Base-by-base conservation (phyloP, 345 rosid genomes). In the Eutrema heterophyllum region DNA sequence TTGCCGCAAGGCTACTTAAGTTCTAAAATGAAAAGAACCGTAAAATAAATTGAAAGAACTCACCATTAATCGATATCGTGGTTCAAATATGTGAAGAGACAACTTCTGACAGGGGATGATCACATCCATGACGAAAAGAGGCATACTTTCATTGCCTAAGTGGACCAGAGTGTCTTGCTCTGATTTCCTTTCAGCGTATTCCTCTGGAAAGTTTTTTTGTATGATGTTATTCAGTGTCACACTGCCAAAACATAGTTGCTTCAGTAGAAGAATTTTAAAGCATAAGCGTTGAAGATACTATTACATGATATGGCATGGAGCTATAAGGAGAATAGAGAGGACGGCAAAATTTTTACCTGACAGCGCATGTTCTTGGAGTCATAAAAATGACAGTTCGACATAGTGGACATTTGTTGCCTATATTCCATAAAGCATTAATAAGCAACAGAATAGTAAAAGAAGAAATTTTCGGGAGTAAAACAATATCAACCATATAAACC, bases 401-500 rank as follows among this genome's bases (percentile, higher is more conserved):
- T 78, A 95, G 72, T 65, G 97, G 97, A 63, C 99, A 95, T 79
- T 87, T 95, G 86, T 92, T 89, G 76, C 99, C 99, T 95, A 80
- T 26, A 64, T 72, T 72, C 70, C 64, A 64, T 51, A 75, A 54
- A 64, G 53, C 66, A 61, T 16, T 40, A 57, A 55, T 68, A 65
- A 36, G 39, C 35, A 71, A 21, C 66, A 12, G 60, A 24, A 52
- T 5, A 35, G 39, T 33, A 48, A 51, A 46, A 49, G 8, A 46
- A 55, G 7, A 35, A 10, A 38, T 1, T 18, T 48, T 35, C 15
- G n/a, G 59, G 65, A 35, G 64, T 21, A 27, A 68, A 46, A 40
- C 55, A 46, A 59, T 14, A 73, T 38, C 30, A 48, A 45, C 58
- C 81, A 36, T 32, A 18, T 73, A 78, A 32, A 76, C 89, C 73